Base-by-base conservation (phyloP, 164 flowering plant genomes). In the Vitis cinerea region DNA sequence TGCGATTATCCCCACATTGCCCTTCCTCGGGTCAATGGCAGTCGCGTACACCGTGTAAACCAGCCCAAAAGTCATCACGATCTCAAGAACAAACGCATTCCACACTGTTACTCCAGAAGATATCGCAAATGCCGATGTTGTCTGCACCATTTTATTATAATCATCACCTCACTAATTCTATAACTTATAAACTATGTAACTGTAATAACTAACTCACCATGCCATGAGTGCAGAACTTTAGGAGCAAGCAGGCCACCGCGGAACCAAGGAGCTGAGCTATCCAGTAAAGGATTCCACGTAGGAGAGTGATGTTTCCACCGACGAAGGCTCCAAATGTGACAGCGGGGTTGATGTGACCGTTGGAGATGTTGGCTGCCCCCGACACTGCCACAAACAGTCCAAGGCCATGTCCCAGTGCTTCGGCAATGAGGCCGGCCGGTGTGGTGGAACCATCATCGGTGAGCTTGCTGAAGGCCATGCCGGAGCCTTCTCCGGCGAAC, bases 291-390 rank as follows among this genome's bases (percentile, higher is more conserved):
- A 85, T 65, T 9, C 84, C 85, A 1, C 87, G 83, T 48, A 85
- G 69, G 31, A 85, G 77, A 19, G 89, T 55, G 69, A 83, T 82
- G 73, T 82, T 76, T 2, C 89, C 89, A 14, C 89, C 89, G 0
- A 85, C 19, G 58, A 85, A 80, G 52, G 81, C 81, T 0, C 86
- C 88, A 19, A 85, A 85, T 16, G 88, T 85, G 59, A 85, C 88
- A 12, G 88, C 88, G 10, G 88, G 88, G 80, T 85, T 85, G 27
- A 85, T 85, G 52, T 85, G 88, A 8, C 88, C 88, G 29, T 86
- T 86, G 65, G 88, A 85, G 71, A 85, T 85, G 72, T 85, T 85
- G 17, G 85, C 85, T 1, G 73, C 79, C 50, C 80, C 81, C 0
- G 88, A 47, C 16, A 85, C 88, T 1, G 78, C 88, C 3, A 85